Evolutionary conservation across 2,329 filamentous ascomycete species (phyloP), one percentile per base, ranked within the genome.

Genomic region (Fusarium caatingaense): DNA sequence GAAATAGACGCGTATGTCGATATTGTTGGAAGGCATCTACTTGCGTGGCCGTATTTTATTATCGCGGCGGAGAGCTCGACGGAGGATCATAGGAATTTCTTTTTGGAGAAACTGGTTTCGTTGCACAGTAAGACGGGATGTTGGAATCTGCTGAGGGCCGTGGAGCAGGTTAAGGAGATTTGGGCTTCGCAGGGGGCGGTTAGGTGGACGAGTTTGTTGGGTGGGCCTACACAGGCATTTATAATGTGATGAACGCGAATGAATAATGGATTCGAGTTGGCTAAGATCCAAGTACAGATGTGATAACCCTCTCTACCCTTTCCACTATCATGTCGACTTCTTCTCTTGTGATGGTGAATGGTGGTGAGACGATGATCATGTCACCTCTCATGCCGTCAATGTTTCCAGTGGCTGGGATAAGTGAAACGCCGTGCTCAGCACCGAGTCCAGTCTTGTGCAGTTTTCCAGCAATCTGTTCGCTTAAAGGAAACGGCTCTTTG

Each of bases 41-140:
- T 73, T 6, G 66, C 66, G 1, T 73, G 71, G 71, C 71, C 71
- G 2, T 73, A 70, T 27, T 73, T 73, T 21, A 72, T 73, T 4
- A 49, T 73, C 1, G 71, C 71, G 2, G 71, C 71, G 2, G 71
- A 73, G 18, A 73, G 71, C 28, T 73, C 71, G 0, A 73, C 68
- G 1, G 28, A 16, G 1, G 68, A 65, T 12, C 71, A 73, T 20
- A 54, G 71, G 5, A 51, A 70, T 9, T 73, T 73, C 51, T 73
- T 73, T 20, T 34, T 73, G 15, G 56, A 65, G 5, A 73, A 72
- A 4, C 37, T 73, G 11, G 60, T 67, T 2, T 70, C 72, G 0
- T 7, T 73, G 0, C 57, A 73, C 23, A 66, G 46, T 8, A 66
- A 37, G 7, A 73, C 71, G 1, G 68, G 71, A 0, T 73, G 71